Evolutionary conservation across 208 protist species (phyloP).

Genomic region (Acanthamoeba triangularis): DNA sequence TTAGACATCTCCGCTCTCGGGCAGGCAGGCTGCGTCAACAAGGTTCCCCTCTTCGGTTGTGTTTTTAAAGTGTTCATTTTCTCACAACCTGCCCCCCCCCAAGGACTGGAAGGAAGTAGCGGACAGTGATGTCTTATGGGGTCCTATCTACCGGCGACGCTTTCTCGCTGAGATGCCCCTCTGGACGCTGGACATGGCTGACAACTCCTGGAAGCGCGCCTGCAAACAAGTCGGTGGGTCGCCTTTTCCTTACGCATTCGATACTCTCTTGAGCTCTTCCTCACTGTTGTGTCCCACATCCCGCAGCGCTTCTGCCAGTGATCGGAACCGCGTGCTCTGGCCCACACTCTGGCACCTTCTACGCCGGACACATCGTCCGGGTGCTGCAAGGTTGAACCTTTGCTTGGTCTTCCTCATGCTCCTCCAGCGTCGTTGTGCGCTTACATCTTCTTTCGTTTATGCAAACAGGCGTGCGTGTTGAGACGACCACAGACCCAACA

Average conservation of each 20-base stretch:
- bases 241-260: not conserved
- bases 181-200: not conserved
- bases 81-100: not conserved
- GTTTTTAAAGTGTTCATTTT: too few relatives aligned
- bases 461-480: not conserved
- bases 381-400: not conserved
- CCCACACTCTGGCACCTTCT: not conserved
- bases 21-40: not conserved
- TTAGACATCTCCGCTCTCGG: not conserved
- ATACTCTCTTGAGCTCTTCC: not conserved
- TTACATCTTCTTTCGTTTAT: not conserved
- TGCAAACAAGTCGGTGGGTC: not conserved
- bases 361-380: not conserved
- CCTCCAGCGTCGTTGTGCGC: not conserved
- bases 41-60: too few relatives aligned
- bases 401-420: too few relatives aligned
- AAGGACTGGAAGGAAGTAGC: not conserved
- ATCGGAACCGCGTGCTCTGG: not conserved
- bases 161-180: not conserved
- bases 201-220: not conserved
- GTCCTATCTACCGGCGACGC: not conserved
- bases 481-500: not conserved
- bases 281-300: not conserved
- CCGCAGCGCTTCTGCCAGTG: not conserved
- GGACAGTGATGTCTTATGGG: not conserved